Evolutionary conservation across 2,329 filamentous ascomycete genomes (phyloP).

Genomic region (Elsinoe australis): DNA sequence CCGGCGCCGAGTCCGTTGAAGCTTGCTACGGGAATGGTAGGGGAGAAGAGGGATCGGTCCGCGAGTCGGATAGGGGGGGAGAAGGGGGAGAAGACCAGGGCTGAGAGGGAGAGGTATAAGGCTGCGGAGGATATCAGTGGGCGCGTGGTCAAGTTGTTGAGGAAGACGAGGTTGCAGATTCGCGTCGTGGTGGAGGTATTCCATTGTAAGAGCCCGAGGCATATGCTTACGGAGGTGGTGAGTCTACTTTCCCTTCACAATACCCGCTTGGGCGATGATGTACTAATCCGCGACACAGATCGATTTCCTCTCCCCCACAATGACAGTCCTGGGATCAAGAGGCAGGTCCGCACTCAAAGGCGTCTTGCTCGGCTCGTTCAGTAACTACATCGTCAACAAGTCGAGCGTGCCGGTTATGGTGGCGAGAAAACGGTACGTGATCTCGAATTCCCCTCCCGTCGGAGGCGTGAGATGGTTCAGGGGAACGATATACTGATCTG

Average conservation of each 20-base stretch:
- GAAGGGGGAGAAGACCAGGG: constrained; percentile 38
- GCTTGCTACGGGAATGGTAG: neutral
- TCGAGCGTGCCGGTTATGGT: constrained; percentile 98
- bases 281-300: constrained; percentile 54
- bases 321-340: constrained; percentile 87
- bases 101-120: constrained; percentile 70
- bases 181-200: constrained; percentile 92
- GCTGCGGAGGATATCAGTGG: constrained; percentile 80
- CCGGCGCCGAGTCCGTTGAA: constrained; percentile 17
- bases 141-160: constrained; percentile 71
- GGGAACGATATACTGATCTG: constrained; percentile 8
- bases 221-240: constrained; percentile 87
- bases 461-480: no score
- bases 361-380: constrained; percentile 91
- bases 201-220: constrained; percentile 95
- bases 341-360: constrained; percentile 89
- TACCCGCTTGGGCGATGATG: constrained; percentile 16
- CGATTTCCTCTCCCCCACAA: constrained; percentile 79
- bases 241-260: constrained; percentile 27
- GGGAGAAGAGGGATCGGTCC: constrained; percentile 23
- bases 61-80: constrained; percentile 23
- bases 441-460: neutral
- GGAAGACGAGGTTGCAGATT: constrained; percentile 88
- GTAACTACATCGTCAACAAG: constrained; percentile 94
- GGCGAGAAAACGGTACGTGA: constrained; percentile 56